These are phyloP conservation scores for Phyllosticta citrichinensis DNA, from an alignment of 2,329 filamentous ascomycete genomes.

Conservation along the genomic window DNA sequence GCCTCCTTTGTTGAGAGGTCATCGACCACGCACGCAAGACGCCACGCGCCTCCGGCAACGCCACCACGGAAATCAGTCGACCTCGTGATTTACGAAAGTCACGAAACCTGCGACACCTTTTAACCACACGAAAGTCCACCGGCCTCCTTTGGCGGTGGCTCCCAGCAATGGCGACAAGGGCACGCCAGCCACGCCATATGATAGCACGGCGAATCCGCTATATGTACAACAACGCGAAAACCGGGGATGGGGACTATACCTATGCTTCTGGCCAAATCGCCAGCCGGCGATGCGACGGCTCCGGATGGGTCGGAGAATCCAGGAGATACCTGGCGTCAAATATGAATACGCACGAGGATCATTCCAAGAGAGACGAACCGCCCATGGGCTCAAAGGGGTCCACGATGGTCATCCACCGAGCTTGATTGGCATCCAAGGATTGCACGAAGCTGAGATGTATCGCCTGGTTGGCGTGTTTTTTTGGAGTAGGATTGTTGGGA, in stretches of 20 bases:
- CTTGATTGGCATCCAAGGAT: neutral
- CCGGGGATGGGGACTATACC: neutral
- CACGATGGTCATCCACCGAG: too few species aligned
- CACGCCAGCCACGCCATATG: neutral
- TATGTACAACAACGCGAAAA: neutral
- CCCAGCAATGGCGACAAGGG: neutral
- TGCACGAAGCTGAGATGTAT: neutral
- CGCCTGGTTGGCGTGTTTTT: neutral
- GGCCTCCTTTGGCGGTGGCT: neutral
- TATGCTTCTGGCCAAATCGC: too few species aligned
- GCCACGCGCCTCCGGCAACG: neutral
- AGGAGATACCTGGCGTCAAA: too few species aligned
- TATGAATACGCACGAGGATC: too few species aligned
- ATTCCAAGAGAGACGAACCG: too few species aligned
- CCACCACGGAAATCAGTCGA: neutral
- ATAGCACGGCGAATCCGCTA: neutral
- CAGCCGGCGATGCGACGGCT: too few species aligned
- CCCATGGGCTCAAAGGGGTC: too few species aligned
- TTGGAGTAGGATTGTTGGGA: neutral
- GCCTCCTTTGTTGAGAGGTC: neutral
- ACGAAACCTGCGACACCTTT: neutral
- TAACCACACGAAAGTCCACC: neutral
- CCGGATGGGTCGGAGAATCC: too few species aligned
- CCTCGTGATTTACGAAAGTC: neutral
- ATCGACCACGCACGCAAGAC: neutral